phyloP scores from a whole-genome alignment of 164 flowering plant genomes.

The Dillenia suffruticosa region DNA sequence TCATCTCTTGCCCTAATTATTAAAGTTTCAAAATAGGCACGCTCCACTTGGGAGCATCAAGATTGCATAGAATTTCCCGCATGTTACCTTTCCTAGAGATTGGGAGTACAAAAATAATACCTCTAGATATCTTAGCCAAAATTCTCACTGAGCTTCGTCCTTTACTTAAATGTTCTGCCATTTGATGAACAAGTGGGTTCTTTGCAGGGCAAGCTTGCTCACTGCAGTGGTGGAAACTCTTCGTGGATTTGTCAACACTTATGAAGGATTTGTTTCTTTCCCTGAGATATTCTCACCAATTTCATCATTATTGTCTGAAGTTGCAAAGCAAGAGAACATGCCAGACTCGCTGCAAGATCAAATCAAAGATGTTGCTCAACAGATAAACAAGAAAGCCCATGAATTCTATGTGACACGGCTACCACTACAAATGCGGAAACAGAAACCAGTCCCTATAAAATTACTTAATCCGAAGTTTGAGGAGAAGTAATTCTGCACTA shows the following conservation, averaged over 20 bases:
- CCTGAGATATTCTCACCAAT: constrained; percentile 82
- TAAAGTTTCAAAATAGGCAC: too few relatives aligned
- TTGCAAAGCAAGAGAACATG: constrained; percentile 42
- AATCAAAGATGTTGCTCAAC: constrained; percentile 38
- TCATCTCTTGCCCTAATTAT: too few relatives aligned
- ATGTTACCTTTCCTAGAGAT: too few relatives aligned
- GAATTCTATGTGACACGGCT: constrained; percentile 53
- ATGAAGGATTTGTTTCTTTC: constrained; percentile 60
- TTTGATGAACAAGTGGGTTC: not conserved
- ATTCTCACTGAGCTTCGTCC: not conserved
- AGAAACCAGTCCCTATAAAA: constrained; percentile 73
- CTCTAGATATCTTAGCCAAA: too few relatives aligned
- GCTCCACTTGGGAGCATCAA: too few relatives aligned
- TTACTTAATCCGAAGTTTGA: constrained; percentile 75
- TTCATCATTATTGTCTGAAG: constrained; percentile 39
- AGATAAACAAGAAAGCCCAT: constrained; percentile 41
- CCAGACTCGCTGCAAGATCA: constrained; percentile 41
- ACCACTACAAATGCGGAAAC: constrained; percentile 83
- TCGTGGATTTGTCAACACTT: constrained; percentile 49
- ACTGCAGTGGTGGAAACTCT: constrained; percentile 51
- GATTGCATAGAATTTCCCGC: too few relatives aligned
- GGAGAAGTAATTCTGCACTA: constrained; percentile 52
- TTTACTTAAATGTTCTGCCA: not conserved
- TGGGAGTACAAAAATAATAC: too few relatives aligned
- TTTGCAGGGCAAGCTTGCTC: constrained; percentile 77